Percentiles rank a stretch among this genome's conserved stretches.
Conservation (phyloP, 805 yeast species). For the Suhomyces pyralidae region DNA sequence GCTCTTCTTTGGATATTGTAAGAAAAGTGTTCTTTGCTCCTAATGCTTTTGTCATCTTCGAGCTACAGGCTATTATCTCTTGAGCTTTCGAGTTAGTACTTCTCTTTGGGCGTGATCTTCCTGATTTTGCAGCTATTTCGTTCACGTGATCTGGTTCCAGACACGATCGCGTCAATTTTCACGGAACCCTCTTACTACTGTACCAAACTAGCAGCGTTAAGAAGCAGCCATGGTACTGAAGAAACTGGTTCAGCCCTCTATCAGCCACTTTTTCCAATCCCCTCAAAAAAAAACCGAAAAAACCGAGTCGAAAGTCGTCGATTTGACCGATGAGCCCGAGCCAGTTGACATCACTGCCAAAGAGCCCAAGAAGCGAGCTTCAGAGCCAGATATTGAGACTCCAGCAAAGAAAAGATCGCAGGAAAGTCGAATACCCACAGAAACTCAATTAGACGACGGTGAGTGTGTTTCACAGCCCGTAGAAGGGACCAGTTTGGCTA, state of each 20-base stretch:
- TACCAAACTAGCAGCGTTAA: background rate
- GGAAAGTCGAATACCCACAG: background rate
- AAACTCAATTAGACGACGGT: too few species aligned
- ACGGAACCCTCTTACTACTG: background rate
- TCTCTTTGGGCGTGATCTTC: too few species aligned
- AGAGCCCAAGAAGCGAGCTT: slow-evolving; percentile 3
- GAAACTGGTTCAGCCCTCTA: slow-evolving; percentile 9
- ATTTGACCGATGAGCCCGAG: background rate
- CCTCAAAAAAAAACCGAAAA: background rate
- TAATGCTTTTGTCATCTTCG: too few species aligned
- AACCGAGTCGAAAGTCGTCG: background rate
- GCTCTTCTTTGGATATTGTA: too few species aligned
- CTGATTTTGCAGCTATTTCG: background rate
- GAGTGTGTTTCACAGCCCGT: background rate
- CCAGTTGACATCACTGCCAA: slow-evolving; percentile 1
- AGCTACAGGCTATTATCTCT: too few species aligned
- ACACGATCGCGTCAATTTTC: background rate
- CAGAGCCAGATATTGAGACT: slow-evolving; percentile 1
- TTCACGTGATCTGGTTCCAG: background rate
- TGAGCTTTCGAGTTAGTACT: too few species aligned
- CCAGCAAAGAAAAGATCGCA: background rate
- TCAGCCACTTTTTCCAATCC: slow-evolving; percentile 12
- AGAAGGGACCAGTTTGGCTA: background rate
- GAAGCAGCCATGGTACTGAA: background rate
- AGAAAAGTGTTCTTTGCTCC: too few species aligned